Evolutionary conservation across 1,139 yeast genomes (phyloP).

Genomic region (Taphrina deformans): DNA sequence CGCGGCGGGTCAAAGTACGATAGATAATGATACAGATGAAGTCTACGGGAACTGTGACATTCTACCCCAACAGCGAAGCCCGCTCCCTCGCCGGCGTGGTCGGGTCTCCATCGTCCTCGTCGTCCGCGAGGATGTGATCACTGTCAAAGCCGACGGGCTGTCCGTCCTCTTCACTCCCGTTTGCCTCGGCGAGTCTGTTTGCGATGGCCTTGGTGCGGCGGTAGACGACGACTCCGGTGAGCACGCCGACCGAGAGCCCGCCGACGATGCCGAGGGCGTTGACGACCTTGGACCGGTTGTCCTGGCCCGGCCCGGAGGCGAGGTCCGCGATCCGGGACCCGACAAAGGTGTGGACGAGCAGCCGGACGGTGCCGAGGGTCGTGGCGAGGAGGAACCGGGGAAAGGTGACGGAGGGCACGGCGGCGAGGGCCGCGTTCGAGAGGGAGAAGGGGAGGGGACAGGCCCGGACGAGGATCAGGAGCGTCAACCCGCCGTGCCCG

Average conservation of each 20-base stretch:
- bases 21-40: neutral
- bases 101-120: neutral
- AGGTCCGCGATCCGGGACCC: conserved; percentile 74
- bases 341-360: conserved; percentile 71
- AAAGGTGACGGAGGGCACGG: conserved; percentile 39
- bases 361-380: conserved; percentile 73
- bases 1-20: neutral
- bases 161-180: neutral
- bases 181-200: neutral
- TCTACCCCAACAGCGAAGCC: neutral
- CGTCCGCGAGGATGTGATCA: neutral
- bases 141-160: neutral
- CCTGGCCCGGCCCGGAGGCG: conserved; percentile 48
- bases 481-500: conserved; percentile 59
- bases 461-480: conserved; percentile 70
- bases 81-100: neutral
- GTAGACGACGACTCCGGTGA: conserved; percentile 73
- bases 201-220: conserved; percentile 52
- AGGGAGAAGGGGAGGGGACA: conserved; percentile 93
- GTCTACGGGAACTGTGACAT: neutral
- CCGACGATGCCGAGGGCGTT: conserved; percentile 64
- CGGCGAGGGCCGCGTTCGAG: conserved; percentile 76
- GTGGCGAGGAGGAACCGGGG: conserved; percentile 69
- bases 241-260: conserved; percentile 58
- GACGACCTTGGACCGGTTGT: conserved; percentile 53